A percentile compares a stretch with the other conserved stretches of the same genome.
phyloP scores from a whole-genome alignment of 1,139 yeast species.

The Trichomonascaceae sp. region DNA sequence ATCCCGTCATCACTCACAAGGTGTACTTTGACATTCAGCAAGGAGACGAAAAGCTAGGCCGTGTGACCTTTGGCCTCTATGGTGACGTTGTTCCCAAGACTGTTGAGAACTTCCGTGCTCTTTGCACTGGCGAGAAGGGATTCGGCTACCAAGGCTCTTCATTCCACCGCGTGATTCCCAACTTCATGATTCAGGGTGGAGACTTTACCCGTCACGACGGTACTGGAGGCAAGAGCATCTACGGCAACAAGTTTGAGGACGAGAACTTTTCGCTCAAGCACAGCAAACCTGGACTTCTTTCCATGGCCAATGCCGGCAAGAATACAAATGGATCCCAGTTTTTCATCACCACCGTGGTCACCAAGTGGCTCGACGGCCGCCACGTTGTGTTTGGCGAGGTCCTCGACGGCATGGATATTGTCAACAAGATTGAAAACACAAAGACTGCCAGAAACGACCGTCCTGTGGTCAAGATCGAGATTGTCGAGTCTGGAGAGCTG shows the following conservation, averaged over 20 bases:
- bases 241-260: constrained; percentile 77
- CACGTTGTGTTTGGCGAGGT: constrained; percentile 97
- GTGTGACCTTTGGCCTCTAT: constrained; percentile 67
- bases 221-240: constrained; percentile 91
- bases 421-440: constrained; percentile 59
- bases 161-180: constrained; percentile 91
- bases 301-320: constrained; percentile 96
- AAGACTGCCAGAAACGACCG: constrained; percentile 65
- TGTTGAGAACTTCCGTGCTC: constrained; percentile 60
- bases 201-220: constrained; percentile 90
- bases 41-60: constrained; percentile 59
- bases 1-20: constrained; percentile 48
- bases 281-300: constrained; percentile 59
- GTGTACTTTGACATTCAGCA: constrained; percentile 81
- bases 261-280: constrained; percentile 79
- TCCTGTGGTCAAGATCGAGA: constrained; percentile 54
- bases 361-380: constrained; percentile 87
- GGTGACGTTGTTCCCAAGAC: constrained; percentile 89
- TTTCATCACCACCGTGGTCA: constrained; percentile 83
- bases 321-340: constrained; percentile 95
- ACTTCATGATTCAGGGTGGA: constrained; percentile 96
- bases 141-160: constrained; percentile 71
- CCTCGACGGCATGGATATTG: constrained; percentile 70
- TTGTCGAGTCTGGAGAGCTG: constrained; percentile 65
- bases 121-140: constrained; percentile 70